A percentile compares a stretch with the other conserved stretches of the same genome.
These are phyloP conservation scores for Pyracantha coccinea DNA, from an alignment of 331 rosid genomes.

Conservation along the genomic window DNA sequence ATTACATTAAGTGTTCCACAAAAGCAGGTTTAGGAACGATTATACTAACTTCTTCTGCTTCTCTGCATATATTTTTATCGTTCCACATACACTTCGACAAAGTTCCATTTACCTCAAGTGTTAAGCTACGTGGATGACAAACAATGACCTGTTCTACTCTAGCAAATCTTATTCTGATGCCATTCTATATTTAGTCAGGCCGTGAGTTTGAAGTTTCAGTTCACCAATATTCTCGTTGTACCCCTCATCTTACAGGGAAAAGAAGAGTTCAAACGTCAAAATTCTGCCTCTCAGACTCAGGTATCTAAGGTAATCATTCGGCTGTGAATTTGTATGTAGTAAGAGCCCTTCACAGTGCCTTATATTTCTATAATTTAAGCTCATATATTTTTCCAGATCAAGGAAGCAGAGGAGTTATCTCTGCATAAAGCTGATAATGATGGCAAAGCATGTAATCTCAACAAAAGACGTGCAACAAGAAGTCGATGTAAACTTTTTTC, in stretches of 20 bases:
- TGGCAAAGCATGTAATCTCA: constrained; percentile 18
- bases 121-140: not conserved
- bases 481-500: constrained; percentile 46
- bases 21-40: not conserved
- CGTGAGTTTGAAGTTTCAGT: not conserved
- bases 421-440: constrained; percentile 16
- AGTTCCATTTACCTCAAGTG: not conserved
- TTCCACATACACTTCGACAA: not conserved
- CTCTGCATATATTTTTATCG: not conserved
- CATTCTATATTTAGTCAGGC: not conserved
- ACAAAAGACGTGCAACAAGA: constrained; percentile 38
- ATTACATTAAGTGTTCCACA: not conserved
- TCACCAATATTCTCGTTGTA: not conserved
- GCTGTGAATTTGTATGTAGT: not conserved
- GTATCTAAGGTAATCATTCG: constrained; percentile 18
- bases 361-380: not conserved
- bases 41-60: not conserved
- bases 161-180: not conserved
- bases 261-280: constrained; percentile 23
- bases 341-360: not conserved
- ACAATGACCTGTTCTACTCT: not conserved
- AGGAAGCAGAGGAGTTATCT: constrained; percentile 42
- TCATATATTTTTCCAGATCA: constrained; percentile 20
- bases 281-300: constrained; percentile 29
- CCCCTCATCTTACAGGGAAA: constrained; percentile 34